Evolutionary conservation across 2,329 filamentous ascomycete species (phyloP).

Genomic region (Aureobasidium pullulans): DNA sequence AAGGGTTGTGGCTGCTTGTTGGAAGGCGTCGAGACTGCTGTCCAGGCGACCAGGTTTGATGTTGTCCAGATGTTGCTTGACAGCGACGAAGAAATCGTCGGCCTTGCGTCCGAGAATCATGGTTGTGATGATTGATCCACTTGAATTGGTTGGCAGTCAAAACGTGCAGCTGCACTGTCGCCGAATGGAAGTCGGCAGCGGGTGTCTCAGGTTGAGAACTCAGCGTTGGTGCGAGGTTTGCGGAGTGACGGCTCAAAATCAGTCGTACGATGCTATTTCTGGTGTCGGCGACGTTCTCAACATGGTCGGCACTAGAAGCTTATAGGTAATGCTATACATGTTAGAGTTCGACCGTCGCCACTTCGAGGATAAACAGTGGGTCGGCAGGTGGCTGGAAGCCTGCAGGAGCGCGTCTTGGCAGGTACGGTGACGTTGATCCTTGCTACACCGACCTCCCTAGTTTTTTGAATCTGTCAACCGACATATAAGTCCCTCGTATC

Average conservation of each 20-base stretch:
- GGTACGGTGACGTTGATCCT: neutral
- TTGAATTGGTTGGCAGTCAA: neutral
- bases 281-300: neutral
- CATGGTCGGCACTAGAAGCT: neutral
- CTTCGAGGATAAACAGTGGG: neutral
- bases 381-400: neutral
- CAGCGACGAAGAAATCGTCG: slow-evolving; percentile 5
- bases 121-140: neutral
- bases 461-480: neutral
- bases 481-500: neutral
- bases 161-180: neutral
- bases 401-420: neutral
- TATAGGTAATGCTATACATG: neutral
- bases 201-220: neutral
- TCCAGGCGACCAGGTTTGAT: neutral
- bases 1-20: slow-evolving; percentile 1
- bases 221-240: neutral
- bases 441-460: slow-evolving; percentile 1
- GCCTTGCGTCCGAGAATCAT: slow-evolving; percentile 8
- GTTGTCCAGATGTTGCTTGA: slow-evolving; percentile 2
- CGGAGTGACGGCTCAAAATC: neutral
- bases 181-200: neutral
- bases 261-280: neutral
- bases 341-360: neutral
- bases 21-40: neutral